Evolutionary conservation across 345 rosid genomes (phyloP), one percentile per base, ranked within the genome.

Genomic region (Ceriops tagal): DNA sequence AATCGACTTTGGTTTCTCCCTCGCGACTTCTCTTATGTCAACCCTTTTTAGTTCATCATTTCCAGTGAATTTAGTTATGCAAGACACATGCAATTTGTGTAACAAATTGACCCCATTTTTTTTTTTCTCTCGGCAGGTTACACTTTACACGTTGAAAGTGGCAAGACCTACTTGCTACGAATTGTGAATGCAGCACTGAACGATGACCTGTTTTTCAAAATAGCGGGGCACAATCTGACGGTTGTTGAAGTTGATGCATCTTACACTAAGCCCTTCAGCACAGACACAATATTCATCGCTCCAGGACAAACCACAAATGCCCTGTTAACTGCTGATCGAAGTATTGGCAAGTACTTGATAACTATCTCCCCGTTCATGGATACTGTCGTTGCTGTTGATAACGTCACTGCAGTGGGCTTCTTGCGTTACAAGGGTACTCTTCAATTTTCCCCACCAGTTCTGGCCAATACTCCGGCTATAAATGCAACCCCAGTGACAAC

Each of bases 241-340:
- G 69, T 91, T 3, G 89, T 89, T 6, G 97, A 91, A 75, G 91
- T 78, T 9, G 92, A 89, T 53, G 85, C 89, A 15, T 21, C 74
- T 6, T 91, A 87, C 78, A 84, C 88, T 0, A 91, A 91, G 53
- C 89, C 91, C 39, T 77, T 77, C 51, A 37, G 21, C 52, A 86
- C 89, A 0, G 89, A 84, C 71, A 82, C 83, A 0, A 37, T 91
- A 34, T 87, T 87, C 61, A 56, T 87, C 5, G 92, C 81, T 49
- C 97, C 97, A 0, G 97, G 92, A 22, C 97, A 91, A 57, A 91
- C 97, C 71, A 86, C 97, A 63, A 91, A 78, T 52, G 88, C 84
- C 43, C 75, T 91, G n/a, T 74, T 91, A 37, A 78, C 75, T 9
- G 79, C 93, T 20, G 72, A 82, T 53, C 66, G 77, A 67, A 68